These are phyloP conservation scores for Fusarium sulawesiense DNA, from an alignment of 2,329 filamentous ascomycete genomes.

Conservation along the genomic window DNA sequence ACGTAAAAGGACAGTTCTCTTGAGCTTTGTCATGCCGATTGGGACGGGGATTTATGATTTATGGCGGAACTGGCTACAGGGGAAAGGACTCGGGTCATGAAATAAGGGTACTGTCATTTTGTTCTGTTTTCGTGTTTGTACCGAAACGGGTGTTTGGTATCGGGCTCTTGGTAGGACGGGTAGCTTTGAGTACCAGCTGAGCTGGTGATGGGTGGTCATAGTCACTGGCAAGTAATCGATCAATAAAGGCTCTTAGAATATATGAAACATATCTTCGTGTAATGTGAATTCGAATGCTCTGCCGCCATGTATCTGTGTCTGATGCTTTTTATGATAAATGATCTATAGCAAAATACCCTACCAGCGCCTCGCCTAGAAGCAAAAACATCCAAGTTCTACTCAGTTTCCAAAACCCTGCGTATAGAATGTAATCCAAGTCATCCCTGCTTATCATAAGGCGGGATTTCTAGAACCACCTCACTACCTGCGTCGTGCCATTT, in stretches of 20 bases:
- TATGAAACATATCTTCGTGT: neutral
- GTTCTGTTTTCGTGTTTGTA: constrained; percentile 22
- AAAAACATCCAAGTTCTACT: neutral
- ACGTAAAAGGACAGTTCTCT: neutral
- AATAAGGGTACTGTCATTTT: constrained; percentile 19
- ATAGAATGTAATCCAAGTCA: neutral
- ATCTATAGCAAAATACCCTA: constrained; percentile 5
- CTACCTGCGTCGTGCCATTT: constrained; percentile 76
- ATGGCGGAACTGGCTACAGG: constrained; percentile 14
- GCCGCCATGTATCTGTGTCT: neutral
- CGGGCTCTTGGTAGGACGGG: constrained; percentile 4
- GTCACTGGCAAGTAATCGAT: neutral
- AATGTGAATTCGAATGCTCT: neutral
- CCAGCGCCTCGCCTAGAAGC: constrained; percentile 36
- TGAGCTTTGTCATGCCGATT: constrained; percentile 1
- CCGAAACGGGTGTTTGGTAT: constrained; percentile 20
- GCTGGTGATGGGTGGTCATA: constrained; percentile 3
- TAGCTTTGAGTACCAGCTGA: neutral
- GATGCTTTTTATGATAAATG: neutral
- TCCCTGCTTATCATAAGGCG: constrained; percentile 39
- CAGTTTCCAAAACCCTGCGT: neutral
- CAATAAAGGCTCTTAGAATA: neutral
- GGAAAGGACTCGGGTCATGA: constrained; percentile 15
- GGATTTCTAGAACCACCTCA: constrained; percentile 59
- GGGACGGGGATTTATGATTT: constrained; percentile 13